Percentiles rank a stretch among this genome's conserved stretches.
Conservation (phyloP, 441 rosid species). For the Hura crepitans region DNA sequence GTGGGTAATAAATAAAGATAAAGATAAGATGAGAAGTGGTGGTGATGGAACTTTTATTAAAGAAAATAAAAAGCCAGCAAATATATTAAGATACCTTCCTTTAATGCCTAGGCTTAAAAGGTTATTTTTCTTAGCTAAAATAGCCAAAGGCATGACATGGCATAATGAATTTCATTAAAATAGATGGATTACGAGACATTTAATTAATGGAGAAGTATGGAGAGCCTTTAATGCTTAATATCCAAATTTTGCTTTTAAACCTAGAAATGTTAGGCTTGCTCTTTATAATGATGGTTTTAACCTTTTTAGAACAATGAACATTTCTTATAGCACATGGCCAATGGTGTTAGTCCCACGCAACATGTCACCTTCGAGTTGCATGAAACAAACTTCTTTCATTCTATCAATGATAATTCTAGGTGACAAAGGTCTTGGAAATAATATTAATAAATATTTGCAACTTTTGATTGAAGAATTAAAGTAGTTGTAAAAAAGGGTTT, state of each 20-base stretch:
- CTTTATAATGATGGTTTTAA: neutral
- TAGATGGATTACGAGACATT: constrained; percentile 3
- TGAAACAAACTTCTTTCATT: neutral
- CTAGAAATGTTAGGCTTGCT: neutral
- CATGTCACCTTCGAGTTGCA: neutral
- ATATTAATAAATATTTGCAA: neutral
- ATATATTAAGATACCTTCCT: too few relatives aligned
- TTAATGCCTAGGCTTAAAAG: constrained; percentile 10
- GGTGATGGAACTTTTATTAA: too few relatives aligned
- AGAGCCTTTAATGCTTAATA: neutral
- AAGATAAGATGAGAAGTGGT: too few relatives aligned
- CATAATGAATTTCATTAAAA: neutral
- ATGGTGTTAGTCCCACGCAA: constrained; percentile 1
- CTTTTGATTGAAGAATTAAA: neutral
- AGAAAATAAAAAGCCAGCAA: constrained; percentile 1
- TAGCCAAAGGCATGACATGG: constrained; percentile 1
- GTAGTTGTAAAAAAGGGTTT: neutral
- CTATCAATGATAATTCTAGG: constrained; percentile 8
- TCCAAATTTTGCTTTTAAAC: neutral
- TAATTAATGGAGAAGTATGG: neutral
- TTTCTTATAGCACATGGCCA: neutral
- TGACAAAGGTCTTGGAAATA: neutral
- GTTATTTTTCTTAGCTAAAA: neutral
- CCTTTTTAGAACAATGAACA: constrained; percentile 4
- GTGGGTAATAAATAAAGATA: too few relatives aligned